A percentile compares a stretch with the other conserved stretches of the same genome.
These are phyloP conservation scores for Metarhizium robertsii DNA, from an alignment of 2,329 filamentous ascomycete genomes.

Conservation along the genomic window DNA sequence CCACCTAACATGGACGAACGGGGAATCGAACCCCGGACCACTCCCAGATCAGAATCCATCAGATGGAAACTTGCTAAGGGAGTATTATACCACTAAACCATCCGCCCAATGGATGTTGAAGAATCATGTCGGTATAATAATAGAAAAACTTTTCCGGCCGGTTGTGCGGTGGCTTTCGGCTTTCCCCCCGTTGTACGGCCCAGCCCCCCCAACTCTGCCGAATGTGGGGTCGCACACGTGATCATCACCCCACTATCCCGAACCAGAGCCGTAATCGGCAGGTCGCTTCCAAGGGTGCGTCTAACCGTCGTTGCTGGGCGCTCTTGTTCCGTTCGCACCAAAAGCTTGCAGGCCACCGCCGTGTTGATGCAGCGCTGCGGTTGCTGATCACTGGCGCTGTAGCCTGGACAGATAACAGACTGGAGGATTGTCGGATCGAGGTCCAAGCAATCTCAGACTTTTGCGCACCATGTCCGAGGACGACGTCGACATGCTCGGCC, in stretches of 20 bases:
- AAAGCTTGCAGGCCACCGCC: constrained; percentile 4
- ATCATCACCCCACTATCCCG: neutral
- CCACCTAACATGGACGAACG: neutral
- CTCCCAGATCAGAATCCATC: constrained; percentile 4
- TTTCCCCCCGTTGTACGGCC: too few species aligned
- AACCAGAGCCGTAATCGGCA: neutral
- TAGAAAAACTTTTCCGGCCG: neutral
- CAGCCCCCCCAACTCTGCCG: neutral
- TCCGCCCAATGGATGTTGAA: constrained; percentile 2
- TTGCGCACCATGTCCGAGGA: constrained; percentile 27
- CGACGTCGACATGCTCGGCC: constrained; percentile 26
- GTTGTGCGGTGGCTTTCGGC: too few species aligned
- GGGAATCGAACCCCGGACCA: constrained; percentile 15
- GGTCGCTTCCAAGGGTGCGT: constrained; percentile 1
- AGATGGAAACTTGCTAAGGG: constrained; percentile 2
- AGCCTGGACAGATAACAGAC: constrained; percentile 1
- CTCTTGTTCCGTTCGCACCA: neutral
- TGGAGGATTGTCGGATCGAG: neutral
- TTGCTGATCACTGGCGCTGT: constrained; percentile 4
- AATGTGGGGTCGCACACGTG: neutral
- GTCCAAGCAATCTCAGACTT: neutral
- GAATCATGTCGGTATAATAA: neutral
- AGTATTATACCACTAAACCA: constrained; percentile 10
- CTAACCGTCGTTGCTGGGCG: neutral
- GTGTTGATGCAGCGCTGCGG: constrained; percentile 4